Evolutionary conservation across 2,329 filamentous ascomycete species (phyloP), one percentile per base, ranked within the genome.

Genomic region (Monosporascus sp.): DNA sequence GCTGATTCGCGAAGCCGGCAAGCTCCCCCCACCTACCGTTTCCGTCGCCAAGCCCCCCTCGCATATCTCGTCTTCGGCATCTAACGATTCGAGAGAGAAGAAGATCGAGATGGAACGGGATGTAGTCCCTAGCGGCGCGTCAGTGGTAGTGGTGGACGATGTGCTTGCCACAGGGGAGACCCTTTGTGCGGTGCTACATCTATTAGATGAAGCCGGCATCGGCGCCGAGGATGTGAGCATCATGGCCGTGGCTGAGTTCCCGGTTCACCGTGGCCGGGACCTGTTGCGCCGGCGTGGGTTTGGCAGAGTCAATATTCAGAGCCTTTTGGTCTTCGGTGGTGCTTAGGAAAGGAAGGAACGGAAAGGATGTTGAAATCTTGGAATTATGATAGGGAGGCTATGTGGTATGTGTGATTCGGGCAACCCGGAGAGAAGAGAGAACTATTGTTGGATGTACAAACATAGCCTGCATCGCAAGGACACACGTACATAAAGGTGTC

Each of bases 71-170:
- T 76, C 76, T 52, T 65, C 63, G n/a, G 51, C 51, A 48, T 57
- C 64, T 1, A 53, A 58, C 1, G 48, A 60, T 16, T 48, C 52
- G 5, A 56, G 55, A 49, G 65, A 68, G 52, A 70, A 72, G 38
- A 62, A 55, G 35, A 73, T 85, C 7, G 81, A 82, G 67, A 80
- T 86, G 63, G 70, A 70, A 17, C 60, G 60, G 19, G 68, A 74
- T 68, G 65, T 67, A 38, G 35, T 85, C 19, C 59, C 68, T 0
- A 61, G 26, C 37, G 72, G 67, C 1, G 67, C 64, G 4, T 70
- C 69, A 4, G 75, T 85, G 11, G 70, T 85, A n/a, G 73, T 85
- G 0, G 72, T 86, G 5, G 82, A 86, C 54, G 82, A 86, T 65
- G 80, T 84, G 27, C 74, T 86, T 52, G 73, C 82, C 6, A 79